Evolutionary conservation across 163 green algal genomes (phyloP), one percentile per base, ranked within the genome.

Genomic region (Trebouxiophyceae sp.): DNA sequence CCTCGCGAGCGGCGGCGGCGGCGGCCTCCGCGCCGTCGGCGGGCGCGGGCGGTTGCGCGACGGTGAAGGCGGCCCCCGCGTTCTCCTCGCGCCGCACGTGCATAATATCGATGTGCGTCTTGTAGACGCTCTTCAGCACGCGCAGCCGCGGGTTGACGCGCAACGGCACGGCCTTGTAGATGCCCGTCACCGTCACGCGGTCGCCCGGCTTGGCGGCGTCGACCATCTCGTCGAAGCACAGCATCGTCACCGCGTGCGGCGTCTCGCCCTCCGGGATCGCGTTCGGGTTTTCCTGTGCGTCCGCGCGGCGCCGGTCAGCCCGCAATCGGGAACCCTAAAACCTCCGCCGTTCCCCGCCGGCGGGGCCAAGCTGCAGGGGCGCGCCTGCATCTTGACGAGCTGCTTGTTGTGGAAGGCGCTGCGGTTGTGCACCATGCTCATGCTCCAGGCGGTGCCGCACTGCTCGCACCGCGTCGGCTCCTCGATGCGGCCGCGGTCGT

Each of bases 261-360:
- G 93, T 98, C 79, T 98, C 93, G 24, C 93, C 93, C 76, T 98
- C 92, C 1, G 93, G 93, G 66, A 99, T 96, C 57, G 87, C 81
- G 67, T 97, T 92, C 31, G 93, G 93, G 66, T 85, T 92, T 79
- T 99, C 93, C 81, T 97, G 90, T 77, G 87, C n/a, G n/a, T n/a
- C n/a, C n/a, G n/a, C n/a, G n/a, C n/a, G n/a, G n/a, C n/a, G n/a
- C n/a, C n/a, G n/a, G n/a, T n/a, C n/a, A n/a, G n/a, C n/a, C n/a
- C n/a, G n/a, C n/a, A n/a, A n/a, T n/a, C n/a, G n/a, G n/a, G n/a
- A n/a, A n/a, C n/a, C n/a, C n/a, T n/a, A n/a, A n/a, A n/a, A n/a
- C n/a, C n/a, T n/a, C n/a, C n/a, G n/a, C n/a, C n/a, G n/a, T n/a
- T n/a, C n/a, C n/a, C n/a, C n/a, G n/a, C n/a, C n/a, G n/a, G n/a